Evolutionary conservation across 257 asterid genomes (phyloP).

Genomic region (Lantana camara): DNA sequence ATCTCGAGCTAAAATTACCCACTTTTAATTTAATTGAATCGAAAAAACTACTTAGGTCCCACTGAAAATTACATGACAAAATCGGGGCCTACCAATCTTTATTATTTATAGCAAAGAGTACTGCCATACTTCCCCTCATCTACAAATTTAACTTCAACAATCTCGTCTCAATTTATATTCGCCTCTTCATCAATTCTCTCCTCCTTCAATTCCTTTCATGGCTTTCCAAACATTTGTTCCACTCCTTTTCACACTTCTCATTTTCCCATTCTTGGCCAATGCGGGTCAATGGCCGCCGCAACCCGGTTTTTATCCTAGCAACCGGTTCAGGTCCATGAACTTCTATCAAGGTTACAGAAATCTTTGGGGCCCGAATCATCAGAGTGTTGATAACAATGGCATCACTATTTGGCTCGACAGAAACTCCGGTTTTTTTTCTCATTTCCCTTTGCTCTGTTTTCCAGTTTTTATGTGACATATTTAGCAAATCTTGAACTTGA

Average conservation of each 20-base stretch:
- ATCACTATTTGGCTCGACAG: conserved; percentile 83
- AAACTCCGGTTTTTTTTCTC: conserved; percentile 54
- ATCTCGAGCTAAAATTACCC: too few species aligned
- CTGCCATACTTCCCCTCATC: conserved; percentile 39
- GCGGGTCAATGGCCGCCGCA: conserved; percentile 75
- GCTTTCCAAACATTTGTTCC: conserved; percentile 28
- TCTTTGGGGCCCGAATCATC: conserved; percentile 85
- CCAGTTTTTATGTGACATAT: background rate
- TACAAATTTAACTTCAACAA: conserved; percentile 40
- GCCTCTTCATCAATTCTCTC: conserved; percentile 25
- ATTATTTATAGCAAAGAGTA: conserved; percentile 44
- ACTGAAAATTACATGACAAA: background rate
- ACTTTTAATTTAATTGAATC: too few species aligned
- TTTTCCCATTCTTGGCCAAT: conserved; percentile 29
- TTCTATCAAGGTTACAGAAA: conserved; percentile 64
- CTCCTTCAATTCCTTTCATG: conserved; percentile 35
- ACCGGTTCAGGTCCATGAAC: conserved; percentile 55
- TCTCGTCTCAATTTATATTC: conserved; percentile 45
- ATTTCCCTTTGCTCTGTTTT: background rate
- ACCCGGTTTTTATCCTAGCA: conserved; percentile 81
- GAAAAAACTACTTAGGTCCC: too few species aligned
- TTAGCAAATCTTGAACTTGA: background rate
- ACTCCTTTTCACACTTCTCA: conserved; percentile 23
- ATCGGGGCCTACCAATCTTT: conserved; percentile 43
- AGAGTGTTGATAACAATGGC: conserved; percentile 59